A percentile compares a stretch with the other conserved stretches of the same genome.
phyloP scores from a whole-genome alignment of 1,139 yeast species.

The Saccharomyces hybrid region DNA sequence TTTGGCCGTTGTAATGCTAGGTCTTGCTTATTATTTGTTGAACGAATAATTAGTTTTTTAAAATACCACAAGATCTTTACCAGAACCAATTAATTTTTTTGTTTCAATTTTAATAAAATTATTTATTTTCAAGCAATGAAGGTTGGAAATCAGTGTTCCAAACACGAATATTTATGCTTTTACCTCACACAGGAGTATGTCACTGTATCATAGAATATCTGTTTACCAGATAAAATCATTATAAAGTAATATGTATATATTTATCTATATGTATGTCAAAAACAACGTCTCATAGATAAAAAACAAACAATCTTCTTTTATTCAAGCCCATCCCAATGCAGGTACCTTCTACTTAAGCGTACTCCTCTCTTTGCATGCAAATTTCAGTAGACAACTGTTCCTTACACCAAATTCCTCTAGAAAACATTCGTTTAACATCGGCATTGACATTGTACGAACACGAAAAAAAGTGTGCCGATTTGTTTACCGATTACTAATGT shows the following conservation, averaged over 20 bases:
- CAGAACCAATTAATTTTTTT: neutral
- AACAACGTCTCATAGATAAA: neutral
- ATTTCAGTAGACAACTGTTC: too few species aligned
- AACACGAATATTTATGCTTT: neutral
- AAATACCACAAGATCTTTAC: neutral
- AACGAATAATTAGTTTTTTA: conserved; percentile 11
- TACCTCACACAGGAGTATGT: neutral
- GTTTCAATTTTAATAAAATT: neutral
- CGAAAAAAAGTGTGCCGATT: neutral
- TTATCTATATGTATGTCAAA: neutral
- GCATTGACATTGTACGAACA: neutral
- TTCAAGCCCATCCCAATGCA: neutral
- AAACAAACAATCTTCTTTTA: neutral
- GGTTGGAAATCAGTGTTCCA: neutral
- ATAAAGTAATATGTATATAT: neutral
- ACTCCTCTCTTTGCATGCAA: too few species aligned
- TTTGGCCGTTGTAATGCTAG: conserved; percentile 45
- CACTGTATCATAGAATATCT: neutral
- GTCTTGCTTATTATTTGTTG: conserved; percentile 48
- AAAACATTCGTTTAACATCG: neutral
- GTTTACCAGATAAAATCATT: neutral
- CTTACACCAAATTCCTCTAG: neutral
- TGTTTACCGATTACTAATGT: neutral
- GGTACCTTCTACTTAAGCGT: neutral
- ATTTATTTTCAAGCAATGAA: neutral